phyloP scores from a whole-genome alignment of 345 rosid genomes.

The Euclidium syriacum region DNA sequence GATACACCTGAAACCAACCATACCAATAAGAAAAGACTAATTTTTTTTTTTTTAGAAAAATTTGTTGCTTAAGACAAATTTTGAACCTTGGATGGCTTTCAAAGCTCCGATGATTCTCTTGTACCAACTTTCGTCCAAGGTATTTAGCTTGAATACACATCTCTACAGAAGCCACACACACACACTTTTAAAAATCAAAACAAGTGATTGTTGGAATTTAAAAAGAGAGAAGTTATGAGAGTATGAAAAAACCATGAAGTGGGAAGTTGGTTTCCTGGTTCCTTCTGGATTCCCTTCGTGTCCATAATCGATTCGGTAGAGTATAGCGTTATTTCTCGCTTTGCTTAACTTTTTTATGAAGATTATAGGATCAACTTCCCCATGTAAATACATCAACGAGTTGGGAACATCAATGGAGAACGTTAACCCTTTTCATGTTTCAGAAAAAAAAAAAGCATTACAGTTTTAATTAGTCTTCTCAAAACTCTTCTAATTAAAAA shows the following conservation, averaged over 20 bases:
- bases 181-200: background rate
- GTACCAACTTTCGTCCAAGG: slow-evolving; percentile 7
- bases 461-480: background rate
- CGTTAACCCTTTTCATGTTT: slow-evolving; percentile 5
- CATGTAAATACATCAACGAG: background rate
- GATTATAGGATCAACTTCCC: slow-evolving; percentile 15
- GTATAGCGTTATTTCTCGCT: slow-evolving; percentile 8
- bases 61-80: background rate
- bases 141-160: background rate
- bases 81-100: slow-evolving; percentile 22
- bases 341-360: slow-evolving; percentile 12
- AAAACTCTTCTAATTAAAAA: background rate
- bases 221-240: background rate
- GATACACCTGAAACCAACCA: slow-evolving; percentile 20
- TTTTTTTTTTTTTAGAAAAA: background rate
- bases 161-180: background rate
- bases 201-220: background rate
- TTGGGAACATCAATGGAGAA: slow-evolving; percentile 4
- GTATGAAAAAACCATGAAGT: slow-evolving; percentile 16
- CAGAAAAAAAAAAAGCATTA: background rate
- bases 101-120: slow-evolving; percentile 14
- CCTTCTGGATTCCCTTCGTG: slow-evolving; percentile 25
- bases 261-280: slow-evolving; percentile 5
- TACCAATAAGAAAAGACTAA: background rate
- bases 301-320: slow-evolving; percentile 18